Evolutionary conservation across 305 asterid genomes (phyloP).

Genomic region (Fraxinus baroniana): DNA sequence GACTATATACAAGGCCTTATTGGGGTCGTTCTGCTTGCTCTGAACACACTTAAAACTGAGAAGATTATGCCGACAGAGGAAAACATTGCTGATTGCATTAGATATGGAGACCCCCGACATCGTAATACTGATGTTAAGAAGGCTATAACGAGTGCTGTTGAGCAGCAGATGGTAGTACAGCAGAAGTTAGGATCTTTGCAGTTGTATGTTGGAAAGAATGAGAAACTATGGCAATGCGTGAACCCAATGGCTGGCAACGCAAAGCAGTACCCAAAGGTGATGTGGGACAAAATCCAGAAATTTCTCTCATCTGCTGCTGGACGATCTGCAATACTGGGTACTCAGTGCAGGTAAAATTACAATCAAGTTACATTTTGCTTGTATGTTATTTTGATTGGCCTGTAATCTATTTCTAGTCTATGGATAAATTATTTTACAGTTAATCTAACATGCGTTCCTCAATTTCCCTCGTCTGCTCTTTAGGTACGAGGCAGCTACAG

Average conservation of each 20-base stretch:
- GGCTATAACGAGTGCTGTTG: constrained; percentile 77
- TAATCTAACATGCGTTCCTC: constrained; percentile 20
- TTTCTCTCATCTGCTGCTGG: constrained; percentile 74
- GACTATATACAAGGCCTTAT: constrained; percentile 71
- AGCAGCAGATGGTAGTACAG: constrained; percentile 73
- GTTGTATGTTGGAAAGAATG: constrained; percentile 74
- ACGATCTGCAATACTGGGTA: constrained; percentile 59
- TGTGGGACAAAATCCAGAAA: constrained; percentile 77
- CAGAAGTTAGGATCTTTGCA: constrained; percentile 59
- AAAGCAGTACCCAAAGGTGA: constrained; percentile 47
- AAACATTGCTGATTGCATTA: constrained; percentile 73
- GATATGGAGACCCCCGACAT: constrained; percentile 65
- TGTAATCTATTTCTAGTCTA: not conserved
- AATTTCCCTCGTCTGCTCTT: constrained; percentile 22
- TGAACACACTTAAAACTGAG: constrained; percentile 79
- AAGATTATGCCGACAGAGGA: constrained; percentile 81
- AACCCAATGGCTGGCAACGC: constrained; percentile 59
- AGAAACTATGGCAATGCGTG: constrained; percentile 78
- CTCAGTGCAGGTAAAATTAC: constrained; percentile 67
- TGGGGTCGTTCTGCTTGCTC: constrained; percentile 72
- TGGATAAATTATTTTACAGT: not conserved
- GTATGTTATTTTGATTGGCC: not conserved
- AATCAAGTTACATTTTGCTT: constrained; percentile 13
- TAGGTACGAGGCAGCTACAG: constrained; percentile 94
- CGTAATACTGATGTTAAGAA: constrained; percentile 79